phyloP scores from a whole-genome alignment of 2,329 filamentous ascomycete genomes.

The Diaporthe citriasiana region DNA sequence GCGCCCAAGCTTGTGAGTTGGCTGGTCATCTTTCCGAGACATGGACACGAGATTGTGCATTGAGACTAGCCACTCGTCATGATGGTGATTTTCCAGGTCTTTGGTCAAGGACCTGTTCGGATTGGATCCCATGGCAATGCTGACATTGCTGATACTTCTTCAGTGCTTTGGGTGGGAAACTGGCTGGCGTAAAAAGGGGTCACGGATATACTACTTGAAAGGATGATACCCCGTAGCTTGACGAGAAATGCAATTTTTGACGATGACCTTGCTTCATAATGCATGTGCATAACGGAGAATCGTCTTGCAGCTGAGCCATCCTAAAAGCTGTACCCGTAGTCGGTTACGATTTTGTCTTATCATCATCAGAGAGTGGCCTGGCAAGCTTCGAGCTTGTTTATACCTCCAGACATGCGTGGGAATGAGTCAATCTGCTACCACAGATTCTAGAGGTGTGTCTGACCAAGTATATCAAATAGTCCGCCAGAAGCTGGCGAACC shows the following conservation, averaged over 20 bases:
- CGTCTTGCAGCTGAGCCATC: not conserved
- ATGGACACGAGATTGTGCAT: not conserved
- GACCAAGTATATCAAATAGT: too few relatives aligned
- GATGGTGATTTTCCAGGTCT: not conserved
- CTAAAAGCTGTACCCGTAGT: not conserved
- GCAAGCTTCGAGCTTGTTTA: not conserved
- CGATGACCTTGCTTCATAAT: not conserved
- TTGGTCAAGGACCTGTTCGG: not conserved
- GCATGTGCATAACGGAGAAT: not conserved
- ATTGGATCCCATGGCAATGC: not conserved
- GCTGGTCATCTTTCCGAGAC: not conserved
- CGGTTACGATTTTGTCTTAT: not conserved
- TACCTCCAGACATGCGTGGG: not conserved
- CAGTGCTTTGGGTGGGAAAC: not conserved
- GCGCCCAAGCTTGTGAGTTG: conserved; percentile 31
- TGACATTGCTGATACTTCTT: not conserved
- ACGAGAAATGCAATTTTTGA: conserved; percentile 8
- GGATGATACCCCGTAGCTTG: conserved; percentile 32
- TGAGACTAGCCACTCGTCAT: not conserved
- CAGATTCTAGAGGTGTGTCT: not conserved
- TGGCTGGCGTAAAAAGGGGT: conserved; percentile 29
- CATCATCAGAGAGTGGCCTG: not conserved
- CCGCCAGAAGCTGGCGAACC: not conserved
- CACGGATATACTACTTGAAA: not conserved
- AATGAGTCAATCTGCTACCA: not conserved